A percentile compares a stretch with the other conserved stretches of the same genome.
Conservation (phyloP, 2,329 filamentous ascomycete genomes). For the Fusarium nurragi region DNA sequence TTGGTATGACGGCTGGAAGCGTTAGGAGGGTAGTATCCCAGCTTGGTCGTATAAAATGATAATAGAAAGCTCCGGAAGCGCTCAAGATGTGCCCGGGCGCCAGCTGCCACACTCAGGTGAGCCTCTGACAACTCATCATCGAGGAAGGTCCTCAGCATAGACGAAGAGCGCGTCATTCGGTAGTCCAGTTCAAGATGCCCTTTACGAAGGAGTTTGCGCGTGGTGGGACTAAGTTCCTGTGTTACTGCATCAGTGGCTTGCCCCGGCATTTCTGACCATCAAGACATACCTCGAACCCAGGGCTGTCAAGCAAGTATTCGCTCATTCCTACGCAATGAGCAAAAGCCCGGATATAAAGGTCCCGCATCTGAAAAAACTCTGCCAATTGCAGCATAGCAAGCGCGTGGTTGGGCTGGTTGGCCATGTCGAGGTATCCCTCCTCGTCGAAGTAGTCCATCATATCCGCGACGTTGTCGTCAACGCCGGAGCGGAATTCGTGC, state of each 20-base stretch:
- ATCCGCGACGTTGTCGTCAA: conserved; percentile 67
- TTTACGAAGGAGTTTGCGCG: conserved; percentile 71
- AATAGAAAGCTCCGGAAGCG: conserved; percentile 76
- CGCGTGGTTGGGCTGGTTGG: conserved; percentile 72
- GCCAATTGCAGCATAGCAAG: conserved; percentile 74
- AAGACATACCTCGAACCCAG: conserved; percentile 68
- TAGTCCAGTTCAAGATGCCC: conserved; percentile 72
- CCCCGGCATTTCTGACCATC: background rate
- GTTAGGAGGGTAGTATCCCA: conserved; percentile 77
- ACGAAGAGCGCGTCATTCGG: conserved; percentile 66
- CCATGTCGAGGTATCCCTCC: conserved; percentile 75
- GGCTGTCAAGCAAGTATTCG: conserved; percentile 63
- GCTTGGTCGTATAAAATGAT: conserved; percentile 70
- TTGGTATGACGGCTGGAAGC: conserved; percentile 48
- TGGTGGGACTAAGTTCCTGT: conserved; percentile 61
- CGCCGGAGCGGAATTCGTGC: conserved; percentile 65
- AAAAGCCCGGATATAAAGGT: conserved; percentile 79
- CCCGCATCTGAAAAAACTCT: conserved; percentile 69
- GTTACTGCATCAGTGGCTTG: conserved; percentile 37
- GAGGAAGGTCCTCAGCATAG: conserved; percentile 72
- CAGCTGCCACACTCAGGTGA: conserved; percentile 70
- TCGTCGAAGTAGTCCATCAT: conserved; percentile 73
- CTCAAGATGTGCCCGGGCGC: conserved; percentile 73
- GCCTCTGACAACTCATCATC: conserved; percentile 74
- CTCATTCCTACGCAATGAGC: conserved; percentile 83